Base-by-base conservation (phyloP, 805 yeast species). In the Nakazawaea molendinolei region DNA sequence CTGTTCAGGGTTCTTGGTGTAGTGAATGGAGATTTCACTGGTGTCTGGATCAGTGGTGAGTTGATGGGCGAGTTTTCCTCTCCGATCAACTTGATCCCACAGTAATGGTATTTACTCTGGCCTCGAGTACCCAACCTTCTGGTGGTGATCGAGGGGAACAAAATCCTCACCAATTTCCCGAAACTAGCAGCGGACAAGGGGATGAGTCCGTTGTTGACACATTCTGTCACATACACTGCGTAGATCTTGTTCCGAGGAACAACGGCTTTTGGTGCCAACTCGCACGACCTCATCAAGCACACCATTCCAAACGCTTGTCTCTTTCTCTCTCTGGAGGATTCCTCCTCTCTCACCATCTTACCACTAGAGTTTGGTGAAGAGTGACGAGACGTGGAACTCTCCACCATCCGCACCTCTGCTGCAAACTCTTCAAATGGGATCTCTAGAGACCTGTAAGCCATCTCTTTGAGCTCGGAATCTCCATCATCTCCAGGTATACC, bases 41-140 rank as follows among this genome's bases (percentile, higher is more conserved):
- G 36, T 10, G 40, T 35, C 19, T 22, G 31, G 14, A 39, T 37
- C 8, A 34, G n/a, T 2, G 50, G 51, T 3, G 51, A 43, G 8
- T 42, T 45, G 16, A 23, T 22, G 10, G 33, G 39, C 1, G 47
- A 44, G 8, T 9, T 31, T 23, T 52, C 52, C 41, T 67, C 65
- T 32, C 62, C 62, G 29, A 57, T 49, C 18, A 69, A 47, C 45
- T 67, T 69, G 35, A 87, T 66, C 3, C 95, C 95, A 56, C 90
- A 82, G 51, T 85, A 86, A 53, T 86, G 94, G 56, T 87, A 87
- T 52, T 81, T 81, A 15, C 90, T 77, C 50, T 79, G 82, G 2
- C 89, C 89, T 33, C 95, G 66, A 54, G 79, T 74, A 2, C 96
- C 96, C 36, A 86, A 62, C 36, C 96, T 67, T 44, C 94, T 69